Base-by-base conservation (phyloP, 2,329 filamentous ascomycete genomes). In the Dactylella cylindrospora region DNA sequence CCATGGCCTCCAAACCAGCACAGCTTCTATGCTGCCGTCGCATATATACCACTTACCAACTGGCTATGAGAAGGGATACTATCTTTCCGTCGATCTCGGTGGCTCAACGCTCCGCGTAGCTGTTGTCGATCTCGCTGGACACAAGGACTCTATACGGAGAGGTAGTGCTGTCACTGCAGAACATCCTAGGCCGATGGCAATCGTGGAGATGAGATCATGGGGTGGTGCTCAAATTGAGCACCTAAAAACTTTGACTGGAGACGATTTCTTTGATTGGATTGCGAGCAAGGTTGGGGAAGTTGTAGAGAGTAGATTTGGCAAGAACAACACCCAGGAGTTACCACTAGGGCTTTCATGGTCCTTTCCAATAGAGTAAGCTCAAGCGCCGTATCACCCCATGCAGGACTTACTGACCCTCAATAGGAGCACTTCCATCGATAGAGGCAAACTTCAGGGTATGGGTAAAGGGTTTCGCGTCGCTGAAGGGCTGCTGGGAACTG, bases 241-340 rank as follows among this genome's bases (percentile, higher is more conserved):
- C 15, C 74, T 84, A 47, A 84, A 82, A 71, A 73, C 74, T 54
- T 74, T 84, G 1, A 74, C 78, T 61, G 83, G 83, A 12, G 77
- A 78, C 67, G 75, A 72, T 0, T 85, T 86, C 68, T 86, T 86
- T 66, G 77, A 83, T 69, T 86, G 84, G 84, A 83, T 86, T 78
- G 83, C 82, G 0, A 74, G 75, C 33, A 78, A 76, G 65, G 83
- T 85, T 67, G 70, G 74, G 45, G 78, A 84, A 41, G 82, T 81
- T 1, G 72, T 85, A 8, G 71, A 74, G 5, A 73, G 73, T 35
- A 77, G 76, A 13, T 68, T 74, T 17, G 72, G 74, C 36, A 70
- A 72, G 2, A 71, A 70, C 17, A 70, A 73, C 54, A 70, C 23
- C 1, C 45, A 54, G 15, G 51, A 45, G 26, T 72, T 85, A 45